A percentile compares a stretch with the other conserved stretches of the same genome.
phyloP scores from a whole-genome alignment of 179 eudicot genomes.

The Heliamphora pulchella region DNA sequence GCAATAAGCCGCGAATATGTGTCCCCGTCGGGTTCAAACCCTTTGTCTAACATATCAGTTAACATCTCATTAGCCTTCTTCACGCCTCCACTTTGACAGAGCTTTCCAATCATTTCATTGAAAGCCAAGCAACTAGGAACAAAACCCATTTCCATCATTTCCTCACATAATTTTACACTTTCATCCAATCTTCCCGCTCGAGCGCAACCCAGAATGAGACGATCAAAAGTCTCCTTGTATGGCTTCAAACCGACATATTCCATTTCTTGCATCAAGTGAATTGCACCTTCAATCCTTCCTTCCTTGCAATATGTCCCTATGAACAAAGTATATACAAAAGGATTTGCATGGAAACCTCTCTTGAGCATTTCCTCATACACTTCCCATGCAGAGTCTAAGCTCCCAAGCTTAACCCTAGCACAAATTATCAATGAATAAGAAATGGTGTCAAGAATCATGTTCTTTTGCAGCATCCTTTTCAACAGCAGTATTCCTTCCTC shows the following conservation, averaged over 20 bases:
- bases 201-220: slow-evolving; percentile 48
- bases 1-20: slow-evolving; percentile 50
- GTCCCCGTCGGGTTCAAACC: slow-evolving; percentile 49
- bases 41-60: slow-evolving; percentile 54
- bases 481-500: slow-evolving; percentile 53
- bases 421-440: slow-evolving; percentile 57
- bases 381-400: slow-evolving; percentile 52
- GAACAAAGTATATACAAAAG: slow-evolving; percentile 56
- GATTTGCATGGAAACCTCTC: slow-evolving; percentile 66
- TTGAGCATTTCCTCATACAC: slow-evolving; percentile 64
- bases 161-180: slow-evolving; percentile 44
- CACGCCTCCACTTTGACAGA: slow-evolving; percentile 37
- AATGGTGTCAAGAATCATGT: slow-evolving; percentile 62
- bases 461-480: slow-evolving; percentile 64
- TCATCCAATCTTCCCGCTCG: slow-evolving; percentile 33
- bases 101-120: slow-evolving; percentile 49
- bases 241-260: slow-evolving; percentile 42
- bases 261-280: slow-evolving; percentile 53
- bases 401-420: slow-evolving; percentile 49
- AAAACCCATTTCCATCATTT: slow-evolving; percentile 44
- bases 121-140: slow-evolving; percentile 53
- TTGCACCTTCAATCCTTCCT: slow-evolving; percentile 54
- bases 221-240: slow-evolving; percentile 57
- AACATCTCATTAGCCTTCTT: slow-evolving; percentile 57
- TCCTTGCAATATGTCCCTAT: slow-evolving; percentile 48